Conservation (phyloP, 305 asterid genomes). For the Stenogyne calaminthoides region DNA sequence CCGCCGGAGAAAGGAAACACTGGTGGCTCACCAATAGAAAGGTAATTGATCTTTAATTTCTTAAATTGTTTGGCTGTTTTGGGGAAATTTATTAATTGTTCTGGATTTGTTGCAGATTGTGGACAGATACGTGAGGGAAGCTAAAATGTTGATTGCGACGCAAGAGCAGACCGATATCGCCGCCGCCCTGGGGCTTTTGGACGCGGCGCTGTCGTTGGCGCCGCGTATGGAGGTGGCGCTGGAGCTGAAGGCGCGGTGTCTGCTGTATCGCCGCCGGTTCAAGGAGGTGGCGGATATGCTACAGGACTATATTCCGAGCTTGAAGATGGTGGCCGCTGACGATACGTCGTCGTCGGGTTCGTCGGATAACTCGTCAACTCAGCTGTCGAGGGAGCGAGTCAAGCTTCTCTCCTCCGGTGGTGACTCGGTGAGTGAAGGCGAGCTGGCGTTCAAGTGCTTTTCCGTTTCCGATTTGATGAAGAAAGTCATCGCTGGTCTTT, state of each 20-base stretch:
- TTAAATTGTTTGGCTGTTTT: neutral
- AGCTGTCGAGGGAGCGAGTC: constrained; percentile 63
- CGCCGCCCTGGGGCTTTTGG: constrained; percentile 71
- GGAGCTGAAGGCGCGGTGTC: constrained; percentile 76
- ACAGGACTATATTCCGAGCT: constrained; percentile 85
- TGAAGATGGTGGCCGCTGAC: constrained; percentile 50
- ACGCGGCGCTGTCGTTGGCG: constrained; percentile 67
- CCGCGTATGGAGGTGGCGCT: constrained; percentile 82
- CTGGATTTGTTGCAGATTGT: constrained; percentile 56
- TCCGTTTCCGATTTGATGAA: constrained; percentile 88
- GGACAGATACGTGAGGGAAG: constrained; percentile 82
- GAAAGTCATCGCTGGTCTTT: constrained; percentile 79
- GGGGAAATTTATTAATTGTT: constrained; percentile 9
- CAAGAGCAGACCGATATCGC: constrained; percentile 59
- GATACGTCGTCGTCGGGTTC: constrained; percentile 57
- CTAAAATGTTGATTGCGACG: constrained; percentile 62
- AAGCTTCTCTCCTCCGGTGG: constrained; percentile 62
- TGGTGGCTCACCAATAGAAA: constrained; percentile 94
- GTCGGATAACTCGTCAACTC: constrained; percentile 66
- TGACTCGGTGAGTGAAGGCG: constrained; percentile 44
- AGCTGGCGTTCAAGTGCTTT: constrained; percentile 73
- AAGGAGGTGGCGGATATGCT: constrained; percentile 90
- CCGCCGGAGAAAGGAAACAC: constrained; percentile 73
- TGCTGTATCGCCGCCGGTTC: constrained; percentile 72
- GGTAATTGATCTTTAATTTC: constrained; percentile 38